Base-by-base conservation (phyloP, 83 land plant genomes). In the Isoetes engelmannii region DNA sequence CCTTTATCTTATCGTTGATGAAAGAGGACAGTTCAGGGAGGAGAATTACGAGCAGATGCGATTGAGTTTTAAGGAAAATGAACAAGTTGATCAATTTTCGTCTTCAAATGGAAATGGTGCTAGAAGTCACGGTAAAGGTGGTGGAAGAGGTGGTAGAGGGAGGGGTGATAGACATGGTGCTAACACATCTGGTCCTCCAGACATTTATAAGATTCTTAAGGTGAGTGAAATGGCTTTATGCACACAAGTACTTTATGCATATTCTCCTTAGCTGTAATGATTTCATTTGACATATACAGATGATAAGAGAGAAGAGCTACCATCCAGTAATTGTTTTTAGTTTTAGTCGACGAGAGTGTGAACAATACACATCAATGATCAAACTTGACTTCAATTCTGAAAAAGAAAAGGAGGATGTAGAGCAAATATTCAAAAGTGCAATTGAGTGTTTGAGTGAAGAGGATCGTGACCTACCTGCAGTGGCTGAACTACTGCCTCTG, bases 281-380 rank as follows among this genome's bases (percentile, higher is more conserved):
- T 41, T 8, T 8, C 1, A 12, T 13, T 63, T 15, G 43, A 4
- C 6, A 44, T 18, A 54, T 45, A n/a, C 85, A 90, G 96, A 85
- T 90, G 92, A 85, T 85, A 15, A 90, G 83, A 89, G 96, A 90
- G 65, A 74, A 82, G 45, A 83, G 81, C 62, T 87, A 83, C 61
- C 96, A 90, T 62, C 96, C 96, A 1, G 96, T 90, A 2, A 90
- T 90, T 50, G 74, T 87, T 19, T 90, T 90, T 78, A 90, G 96
- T 68, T 90, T 90, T 74, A 90, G 96, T 73, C 80, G 96, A 71
- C 86, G 96, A 70, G 96, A 90, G 57, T 90, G 96, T 61, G 96
- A 90, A 72, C 87, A 90, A 41, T 82, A 87, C 84, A 92, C 96
- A 4, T 85, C 92, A 4, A 87, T 87, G 85, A 65, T 87, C 28